These are phyloP conservation scores for Tetracentron sinense DNA, from an alignment of 164 flowering plant genomes.

Conservation along the genomic window DNA sequence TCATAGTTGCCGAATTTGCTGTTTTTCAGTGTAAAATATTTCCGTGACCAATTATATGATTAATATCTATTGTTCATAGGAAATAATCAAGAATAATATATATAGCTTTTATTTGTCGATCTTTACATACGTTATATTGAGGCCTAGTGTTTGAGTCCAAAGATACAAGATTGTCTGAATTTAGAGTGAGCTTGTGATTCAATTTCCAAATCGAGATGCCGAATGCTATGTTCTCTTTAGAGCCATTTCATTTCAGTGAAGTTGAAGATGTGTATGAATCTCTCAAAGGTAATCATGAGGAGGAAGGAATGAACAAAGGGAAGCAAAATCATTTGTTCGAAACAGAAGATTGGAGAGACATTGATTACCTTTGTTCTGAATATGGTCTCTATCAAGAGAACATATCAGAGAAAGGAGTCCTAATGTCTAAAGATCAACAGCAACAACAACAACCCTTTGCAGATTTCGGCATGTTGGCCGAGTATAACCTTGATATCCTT, in stretches of 20 bases:
- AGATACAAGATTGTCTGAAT: too few species aligned
- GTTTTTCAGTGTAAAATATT: too few species aligned
- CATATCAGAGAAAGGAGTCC: slow-evolving; percentile 1
- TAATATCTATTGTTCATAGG: too few species aligned
- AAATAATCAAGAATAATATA: too few species aligned
- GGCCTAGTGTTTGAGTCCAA: too few species aligned
- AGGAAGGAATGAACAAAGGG: slow-evolving; percentile 12
- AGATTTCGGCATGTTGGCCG: slow-evolving; percentile 19
- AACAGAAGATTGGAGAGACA: slow-evolving; percentile 18
- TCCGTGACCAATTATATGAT: too few species aligned
- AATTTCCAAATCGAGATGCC: background rate
- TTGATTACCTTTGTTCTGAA: slow-evolving; percentile 13
- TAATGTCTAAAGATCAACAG: slow-evolving; percentile 18
- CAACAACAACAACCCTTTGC: slow-evolving; percentile 17
- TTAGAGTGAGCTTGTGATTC: background rate
- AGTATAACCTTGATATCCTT: slow-evolving; percentile 13
- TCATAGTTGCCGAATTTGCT: too few species aligned
- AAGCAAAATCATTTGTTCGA: slow-evolving; percentile 12
- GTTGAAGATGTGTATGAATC: slow-evolving; percentile 15
- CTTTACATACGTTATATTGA: too few species aligned
- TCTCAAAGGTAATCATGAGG: slow-evolving; percentile 1
- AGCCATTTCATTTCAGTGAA: slow-evolving; percentile 14
- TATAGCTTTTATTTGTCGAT: too few species aligned
- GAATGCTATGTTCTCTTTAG: slow-evolving; percentile 10
- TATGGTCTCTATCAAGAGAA: slow-evolving; percentile 21